Conservation (phyloP, 345 rosid genomes). For the Dipteronia dyeriana region DNA sequence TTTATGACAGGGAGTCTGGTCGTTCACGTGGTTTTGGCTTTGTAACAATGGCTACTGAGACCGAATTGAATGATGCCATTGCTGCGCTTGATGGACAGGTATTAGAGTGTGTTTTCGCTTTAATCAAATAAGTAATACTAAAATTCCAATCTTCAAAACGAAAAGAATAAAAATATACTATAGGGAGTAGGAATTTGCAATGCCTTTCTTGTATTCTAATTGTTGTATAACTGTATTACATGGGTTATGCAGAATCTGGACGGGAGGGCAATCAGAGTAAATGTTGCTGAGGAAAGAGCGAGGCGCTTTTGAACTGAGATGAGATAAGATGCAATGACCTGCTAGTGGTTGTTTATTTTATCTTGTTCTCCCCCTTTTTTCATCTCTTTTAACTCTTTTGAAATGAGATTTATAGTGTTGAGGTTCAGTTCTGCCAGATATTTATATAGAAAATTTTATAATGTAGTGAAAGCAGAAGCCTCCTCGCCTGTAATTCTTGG, state of each 20-base stretch:
- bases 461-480: slow-evolving; percentile 8
- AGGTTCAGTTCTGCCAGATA: slow-evolving; percentile 14
- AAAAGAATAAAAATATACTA: neutral
- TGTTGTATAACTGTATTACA: neutral
- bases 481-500: neutral
- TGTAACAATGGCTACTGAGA: slow-evolving; percentile 75
- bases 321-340: slow-evolving; percentile 17
- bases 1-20: slow-evolving; percentile 81
- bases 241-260: slow-evolving; percentile 60
- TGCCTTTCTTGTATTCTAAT: slow-evolving; percentile 1
- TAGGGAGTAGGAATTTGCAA: neutral
- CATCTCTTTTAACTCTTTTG: neutral
- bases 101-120: slow-evolving; percentile 10
- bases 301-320: slow-evolving; percentile 57
- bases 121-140: neutral
- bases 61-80: slow-evolving; percentile 81
- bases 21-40: slow-evolving; percentile 98
- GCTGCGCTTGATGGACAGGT: slow-evolving; percentile 97
- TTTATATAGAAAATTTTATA: slow-evolving; percentile 19
- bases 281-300: slow-evolving; percentile 78
- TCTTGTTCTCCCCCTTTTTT: neutral
- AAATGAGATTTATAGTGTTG: slow-evolving; percentile 23
- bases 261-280: slow-evolving; percentile 91
- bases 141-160: neutral
- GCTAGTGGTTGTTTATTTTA: slow-evolving; percentile 10